Conservation (phyloP, 1,284 basidiomycete species). For the Gomphus bonarii region DNA sequence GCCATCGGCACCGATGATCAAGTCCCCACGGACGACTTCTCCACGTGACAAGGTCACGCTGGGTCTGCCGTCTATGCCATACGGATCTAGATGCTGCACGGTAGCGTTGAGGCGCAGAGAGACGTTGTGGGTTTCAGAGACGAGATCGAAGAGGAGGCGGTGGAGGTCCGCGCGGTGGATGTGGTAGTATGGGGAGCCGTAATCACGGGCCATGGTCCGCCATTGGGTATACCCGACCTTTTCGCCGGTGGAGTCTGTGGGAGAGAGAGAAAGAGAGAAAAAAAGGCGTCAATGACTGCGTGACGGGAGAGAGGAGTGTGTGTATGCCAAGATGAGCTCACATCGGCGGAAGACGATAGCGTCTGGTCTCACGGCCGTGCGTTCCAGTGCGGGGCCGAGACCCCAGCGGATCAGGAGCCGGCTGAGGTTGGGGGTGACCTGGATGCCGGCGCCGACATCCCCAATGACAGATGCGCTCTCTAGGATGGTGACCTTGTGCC, state of each 20-base stretch:
- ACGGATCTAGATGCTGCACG: conserved; percentile 20
- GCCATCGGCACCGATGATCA: conserved; percentile 48
- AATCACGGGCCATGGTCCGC: conserved; percentile 28
- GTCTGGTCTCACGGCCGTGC: conserved; percentile 31
- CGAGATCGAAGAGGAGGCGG: conserved; percentile 38
- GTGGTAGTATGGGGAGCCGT: conserved; percentile 43
- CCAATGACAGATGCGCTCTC: conserved; percentile 32
- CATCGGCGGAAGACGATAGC: conserved; percentile 37
- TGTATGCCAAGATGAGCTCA: too few species aligned
- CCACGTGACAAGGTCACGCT: conserved; percentile 29
- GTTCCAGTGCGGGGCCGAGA: conserved; percentile 30
- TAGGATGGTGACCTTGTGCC: conserved; percentile 35
- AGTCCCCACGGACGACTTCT: conserved; percentile 30
- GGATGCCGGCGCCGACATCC: conserved; percentile 42
- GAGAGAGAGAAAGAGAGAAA: background rate
- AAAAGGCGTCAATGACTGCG: too few species aligned
- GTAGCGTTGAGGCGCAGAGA: conserved; percentile 35
- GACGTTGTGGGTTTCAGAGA: conserved; percentile 27
- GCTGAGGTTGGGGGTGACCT: conserved; percentile 37
- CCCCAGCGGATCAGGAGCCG: conserved; percentile 45
- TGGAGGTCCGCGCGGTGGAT: conserved; percentile 51
- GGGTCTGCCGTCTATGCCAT: background rate
- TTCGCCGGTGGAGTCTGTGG: conserved; percentile 29
- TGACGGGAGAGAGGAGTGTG: too few species aligned
- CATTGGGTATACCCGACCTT: conserved; percentile 34